Percentiles rank a stretch among this genome's conserved stretches.
Evolutionary conservation across 129 eudicot species (phyloP).

Genomic region (Ambrosia trifida): DNA sequence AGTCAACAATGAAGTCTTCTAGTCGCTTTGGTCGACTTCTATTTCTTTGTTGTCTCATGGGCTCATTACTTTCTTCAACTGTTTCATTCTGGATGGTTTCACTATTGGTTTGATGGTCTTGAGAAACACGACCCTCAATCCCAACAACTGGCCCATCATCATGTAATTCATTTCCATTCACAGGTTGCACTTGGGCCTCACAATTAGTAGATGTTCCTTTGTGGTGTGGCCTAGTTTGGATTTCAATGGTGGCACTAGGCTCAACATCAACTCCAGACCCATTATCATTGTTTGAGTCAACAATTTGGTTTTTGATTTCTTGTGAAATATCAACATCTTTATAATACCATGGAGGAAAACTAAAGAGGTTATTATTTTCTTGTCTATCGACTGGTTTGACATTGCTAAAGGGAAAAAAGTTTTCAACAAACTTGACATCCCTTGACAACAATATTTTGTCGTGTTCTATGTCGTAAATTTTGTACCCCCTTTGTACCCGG

Average conservation of each 20-base stretch:
- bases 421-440: conserved; percentile 1
- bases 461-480: not conserved
- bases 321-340: not conserved
- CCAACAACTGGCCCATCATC: no score
- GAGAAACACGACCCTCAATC: no score
- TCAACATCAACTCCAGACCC: no score
- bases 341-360: not conserved
- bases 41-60: not conserved
- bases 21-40: not conserved
- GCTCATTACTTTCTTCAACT: no score
- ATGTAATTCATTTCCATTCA: no score
- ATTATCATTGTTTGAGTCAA: no score
- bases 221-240: no score
- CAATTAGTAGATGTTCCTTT: not conserved
- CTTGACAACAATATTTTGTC: not conserved
- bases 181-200: not conserved
- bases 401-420: not conserved
- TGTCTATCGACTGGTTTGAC: not conserved
- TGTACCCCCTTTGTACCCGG: not conserved
- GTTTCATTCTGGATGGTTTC: not conserved
- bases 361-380: not conserved
- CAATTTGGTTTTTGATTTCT: no score
- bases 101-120: no score
- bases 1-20: not conserved
- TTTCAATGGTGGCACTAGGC: no score